Conservation (phyloP, 1,139 yeast genomes). For the Hyphopichia burtonii region DNA sequence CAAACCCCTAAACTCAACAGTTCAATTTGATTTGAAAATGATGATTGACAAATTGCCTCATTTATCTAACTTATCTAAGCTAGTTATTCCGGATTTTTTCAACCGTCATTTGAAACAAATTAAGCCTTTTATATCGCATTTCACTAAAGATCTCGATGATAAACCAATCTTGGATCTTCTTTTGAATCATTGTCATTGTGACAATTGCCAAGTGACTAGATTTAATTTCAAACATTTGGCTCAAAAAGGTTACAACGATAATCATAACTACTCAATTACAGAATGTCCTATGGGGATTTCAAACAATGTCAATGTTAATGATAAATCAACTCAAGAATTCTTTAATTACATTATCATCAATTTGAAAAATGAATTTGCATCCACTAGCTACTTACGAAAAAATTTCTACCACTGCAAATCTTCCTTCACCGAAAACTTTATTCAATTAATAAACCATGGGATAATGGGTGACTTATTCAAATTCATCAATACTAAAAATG, state of each 20-base stretch:
- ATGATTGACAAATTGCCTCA: conserved; percentile 6
- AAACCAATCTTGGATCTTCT: conserved; percentile 13
- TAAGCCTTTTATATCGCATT: conserved; percentile 6
- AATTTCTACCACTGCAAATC: conserved; percentile 16
- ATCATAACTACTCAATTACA: conserved; percentile 8
- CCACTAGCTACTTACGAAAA: neutral
- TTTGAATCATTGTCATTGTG: conserved; percentile 21
- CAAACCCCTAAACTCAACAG: conserved; percentile 6
- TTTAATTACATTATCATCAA: conserved; percentile 18
- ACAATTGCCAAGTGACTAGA: conserved; percentile 16
- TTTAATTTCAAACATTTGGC: conserved; percentile 15
- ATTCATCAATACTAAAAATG: neutral
- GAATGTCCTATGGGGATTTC: too few species aligned
- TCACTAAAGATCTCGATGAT: neutral
- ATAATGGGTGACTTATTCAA: conserved; percentile 3
- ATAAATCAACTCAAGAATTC: conserved; percentile 15
- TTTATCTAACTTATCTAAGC: conserved; percentile 11
- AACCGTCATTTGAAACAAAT: conserved; percentile 21
- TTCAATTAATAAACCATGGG: conserved; percentile 8
- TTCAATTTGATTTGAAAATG: conserved; percentile 6
- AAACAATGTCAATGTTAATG: neutral
- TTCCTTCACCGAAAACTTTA: conserved; percentile 11
- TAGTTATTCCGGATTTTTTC: conserved; percentile 26
- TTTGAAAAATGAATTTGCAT: conserved; percentile 18
- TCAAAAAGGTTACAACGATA: conserved; percentile 14